Base-by-base conservation (phyloP, 208 protist genomes). In the Endotrypanum monterogeii region DNA sequence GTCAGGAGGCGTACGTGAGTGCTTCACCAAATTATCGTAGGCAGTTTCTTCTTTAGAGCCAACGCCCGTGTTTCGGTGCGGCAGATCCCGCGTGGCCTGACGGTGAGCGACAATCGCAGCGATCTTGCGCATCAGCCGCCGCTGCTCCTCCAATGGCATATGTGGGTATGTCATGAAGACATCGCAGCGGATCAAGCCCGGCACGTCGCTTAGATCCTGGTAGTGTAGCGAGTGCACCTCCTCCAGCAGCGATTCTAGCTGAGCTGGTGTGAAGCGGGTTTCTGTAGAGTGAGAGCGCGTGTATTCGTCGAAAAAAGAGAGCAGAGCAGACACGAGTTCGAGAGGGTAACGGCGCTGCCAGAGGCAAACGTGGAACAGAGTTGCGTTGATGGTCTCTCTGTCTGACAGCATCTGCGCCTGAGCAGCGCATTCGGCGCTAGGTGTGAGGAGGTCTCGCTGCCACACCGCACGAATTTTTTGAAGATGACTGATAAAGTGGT, bases 261-360 rank as follows among this genome's bases (percentile, higher is more conserved):
- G 35, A 28, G 58, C 54, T 35, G 71, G 1, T 50, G 16, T 77
- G 37, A 66, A 76, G 73, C n/a, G 56, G n/a, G 37, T 18, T 0
- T 28, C 46, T 9, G 67, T 67, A 4, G 58, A 30, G 57, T 79
- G 76, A 46, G 51, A 39, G 16, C 54, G 30, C 25, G 30, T 83
- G 25, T 86, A 56, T 25, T n/a, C 44, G 11, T 73, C 67, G 54
- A 77, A 74, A 44, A 89, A 78, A 4, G 84, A 69, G 16, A 96
- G 70, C 12, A 86, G 79, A 16, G 65, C 71, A 3, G 72, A 39
- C 3, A 94, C 46, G 23, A 96, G 69, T 23, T 76, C 76, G 0
- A 94, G 74, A 37, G 91, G 91, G 69, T 92, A 80, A 0, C 86
- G 85, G 11, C 91, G 82, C 75, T 96, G 91, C 89, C 91, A 96